A percentile compares a stretch with the other conserved stretches of the same genome.
Evolutionary conservation across 345 rosid species (phyloP).

Genomic region (Salix brachista): DNA sequence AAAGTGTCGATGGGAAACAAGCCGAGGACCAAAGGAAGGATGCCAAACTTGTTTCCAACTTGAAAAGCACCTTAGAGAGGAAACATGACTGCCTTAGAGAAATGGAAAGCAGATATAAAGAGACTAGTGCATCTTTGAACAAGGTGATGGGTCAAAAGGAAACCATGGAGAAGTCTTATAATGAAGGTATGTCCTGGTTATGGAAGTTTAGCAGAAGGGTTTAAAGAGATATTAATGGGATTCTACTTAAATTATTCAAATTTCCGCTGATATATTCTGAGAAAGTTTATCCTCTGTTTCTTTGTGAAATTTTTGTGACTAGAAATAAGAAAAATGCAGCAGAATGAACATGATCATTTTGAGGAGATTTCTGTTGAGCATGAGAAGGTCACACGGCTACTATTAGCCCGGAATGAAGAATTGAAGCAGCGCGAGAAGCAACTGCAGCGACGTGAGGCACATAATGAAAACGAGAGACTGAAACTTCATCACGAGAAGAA

Average conservation of each 20-base stretch:
- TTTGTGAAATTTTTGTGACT: background rate
- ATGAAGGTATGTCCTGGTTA: conserved; percentile 44
- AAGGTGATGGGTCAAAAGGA: conserved; percentile 33
- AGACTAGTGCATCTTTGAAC: conserved; percentile 25
- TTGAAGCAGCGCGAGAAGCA: conserved; percentile 43
- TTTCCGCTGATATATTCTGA: background rate
- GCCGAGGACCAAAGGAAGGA: conserved; percentile 47
- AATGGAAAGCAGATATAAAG: conserved; percentile 38
- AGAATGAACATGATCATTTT: conserved; percentile 26
- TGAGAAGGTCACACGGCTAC: conserved; percentile 26
- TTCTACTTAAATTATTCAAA: too few relatives aligned
- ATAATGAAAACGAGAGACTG: conserved; percentile 45
- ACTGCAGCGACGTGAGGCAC: conserved; percentile 39
- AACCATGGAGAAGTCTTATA: conserved; percentile 36
- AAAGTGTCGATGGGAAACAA: conserved; percentile 40
- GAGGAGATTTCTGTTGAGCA: conserved; percentile 42
- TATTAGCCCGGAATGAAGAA: conserved; percentile 33
- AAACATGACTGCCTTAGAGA: conserved; percentile 33
- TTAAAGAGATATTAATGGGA: background rate
- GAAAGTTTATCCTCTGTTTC: background rate
- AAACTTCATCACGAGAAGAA: conserved; percentile 39
- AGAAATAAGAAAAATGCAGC: conserved; percentile 40
- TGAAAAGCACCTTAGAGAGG: conserved; percentile 40
- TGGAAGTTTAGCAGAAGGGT: background rate
- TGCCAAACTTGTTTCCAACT: conserved; percentile 33